Base-by-base conservation (phyloP, 1,284 basidiomycete genomes). In the Malassezia nana region DNA sequence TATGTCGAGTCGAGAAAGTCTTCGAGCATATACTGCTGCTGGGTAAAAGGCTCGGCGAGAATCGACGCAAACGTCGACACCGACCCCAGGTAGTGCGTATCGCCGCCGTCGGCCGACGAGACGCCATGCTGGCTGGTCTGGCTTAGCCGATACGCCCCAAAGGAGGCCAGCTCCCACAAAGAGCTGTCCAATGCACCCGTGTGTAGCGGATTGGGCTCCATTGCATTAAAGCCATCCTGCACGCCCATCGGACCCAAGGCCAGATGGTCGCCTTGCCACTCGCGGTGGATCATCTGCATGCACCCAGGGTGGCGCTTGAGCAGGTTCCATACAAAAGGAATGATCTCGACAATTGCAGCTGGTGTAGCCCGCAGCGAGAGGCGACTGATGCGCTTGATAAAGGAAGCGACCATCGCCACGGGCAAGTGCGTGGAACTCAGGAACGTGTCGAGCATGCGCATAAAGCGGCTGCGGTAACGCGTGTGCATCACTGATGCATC, bases 1-100 rank as follows among this genome's bases (percentile, higher is more conserved):
- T 95, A 98, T 0, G 88, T 89, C 74, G 96, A 89, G 76, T 98
- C 94, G 67, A 96, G 75, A 74, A 98, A 98, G 74, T 98, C 94
- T 65, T 98, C 94, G 80, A 95, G 82, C 25, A 82, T 79, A 75
- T 91, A 96, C 25, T 80, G 80, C 10, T 85, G 87, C 69, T 91
- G 91, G 7, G 89, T 95, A 75, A 98, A 96, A 1, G 87, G 85
- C 71, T 94, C 90, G 10, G 81, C 81, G 59, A 96, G 86, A 50
- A 98, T 84, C 64, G 85, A 84, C 15, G 83, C 84, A 48, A 98
- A 76, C 0, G 88, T 89, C 8, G 86, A 83, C 8, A 94, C 84
- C 0, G 83, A 81, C 1, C 86, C 78, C 52, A 92, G 83, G 71
- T 95, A 96, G 75, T 98, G 92, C 15, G 79, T 76, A 62, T 82